Conservation (phyloP, 139 green algal genomes). For the Haematococcus lacustris region DNA sequence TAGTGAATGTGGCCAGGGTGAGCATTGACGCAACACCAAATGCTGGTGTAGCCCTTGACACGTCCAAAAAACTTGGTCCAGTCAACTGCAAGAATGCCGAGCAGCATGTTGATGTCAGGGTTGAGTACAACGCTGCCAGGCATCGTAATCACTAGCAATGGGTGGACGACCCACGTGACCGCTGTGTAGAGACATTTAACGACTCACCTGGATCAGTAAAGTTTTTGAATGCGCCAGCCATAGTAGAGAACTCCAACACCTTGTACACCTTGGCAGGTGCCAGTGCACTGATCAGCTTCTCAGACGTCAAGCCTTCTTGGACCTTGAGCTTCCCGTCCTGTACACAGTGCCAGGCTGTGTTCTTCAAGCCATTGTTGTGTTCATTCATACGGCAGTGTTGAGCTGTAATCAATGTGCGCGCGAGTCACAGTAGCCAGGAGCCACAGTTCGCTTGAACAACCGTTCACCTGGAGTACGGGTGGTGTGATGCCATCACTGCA, state of each 20-base stretch:
- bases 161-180: too few species aligned
- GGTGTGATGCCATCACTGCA: conserved; percentile 35
- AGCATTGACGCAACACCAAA: conserved; percentile 87
- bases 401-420: too few species aligned
- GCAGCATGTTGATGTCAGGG: too few species aligned
- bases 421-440: too few species aligned
- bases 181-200: too few species aligned
- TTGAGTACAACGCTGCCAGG: too few species aligned
- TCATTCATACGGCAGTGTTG: too few species aligned
- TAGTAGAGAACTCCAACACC: conserved; percentile 54
- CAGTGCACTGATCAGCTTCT: conserved; percentile 29
- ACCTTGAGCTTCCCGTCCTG: conserved; percentile 16
- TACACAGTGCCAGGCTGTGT: not conserved
- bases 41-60: conserved; percentile 49
- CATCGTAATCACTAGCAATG: too few species aligned
- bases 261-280: conserved; percentile 6
- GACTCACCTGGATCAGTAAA: conserved; percentile 26
- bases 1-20: conserved; percentile 90
- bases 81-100: conserved; percentile 7
- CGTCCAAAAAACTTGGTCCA: conserved; percentile 53
- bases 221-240: conserved; percentile 41
- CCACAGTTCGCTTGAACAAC: too few species aligned
- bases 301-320: conserved; percentile 22
- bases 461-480: conserved; percentile 23
- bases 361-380: too few species aligned